These are phyloP conservation scores for Coemansia sp. DNA, from an alignment of 192 early-diverging fungal genomes.

Conservation along the genomic window DNA sequence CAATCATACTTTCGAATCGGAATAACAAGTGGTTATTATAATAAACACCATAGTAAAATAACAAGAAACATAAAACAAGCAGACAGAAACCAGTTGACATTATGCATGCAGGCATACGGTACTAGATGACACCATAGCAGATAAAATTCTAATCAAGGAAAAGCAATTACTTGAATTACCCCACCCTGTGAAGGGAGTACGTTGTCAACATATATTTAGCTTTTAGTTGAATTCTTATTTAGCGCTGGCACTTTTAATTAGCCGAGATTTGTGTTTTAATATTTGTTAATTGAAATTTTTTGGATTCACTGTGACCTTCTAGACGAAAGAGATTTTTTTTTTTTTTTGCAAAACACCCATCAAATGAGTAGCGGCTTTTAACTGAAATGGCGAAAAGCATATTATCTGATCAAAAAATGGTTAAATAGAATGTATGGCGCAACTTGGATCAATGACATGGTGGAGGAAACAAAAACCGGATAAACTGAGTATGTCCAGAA, in stretches of 20 bases:
- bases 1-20: not conserved
- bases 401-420: not conserved
- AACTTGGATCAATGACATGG: not conserved
- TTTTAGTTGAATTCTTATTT: not conserved
- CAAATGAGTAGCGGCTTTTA: not conserved
- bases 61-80: not conserved
- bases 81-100: not conserved
- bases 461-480: not conserved
- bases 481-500: not conserved
- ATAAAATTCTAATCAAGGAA: not conserved
- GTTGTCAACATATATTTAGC: not conserved
- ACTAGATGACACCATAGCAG: not conserved
- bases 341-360: no score
- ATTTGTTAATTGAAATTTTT: not conserved
- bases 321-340: no score
- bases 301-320: not conserved
- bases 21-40: not conserved
- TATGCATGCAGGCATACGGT: not conserved
- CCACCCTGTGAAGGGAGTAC: no score
- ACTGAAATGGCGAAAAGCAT: not conserved
- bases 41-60: not conserved
- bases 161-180: not conserved
- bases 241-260: no score
- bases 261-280: not conserved
- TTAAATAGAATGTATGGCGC: not conserved